phyloP scores from a whole-genome alignment of 192 early-diverging fungal genomes.

The Helicostylum pulchrum region DNA sequence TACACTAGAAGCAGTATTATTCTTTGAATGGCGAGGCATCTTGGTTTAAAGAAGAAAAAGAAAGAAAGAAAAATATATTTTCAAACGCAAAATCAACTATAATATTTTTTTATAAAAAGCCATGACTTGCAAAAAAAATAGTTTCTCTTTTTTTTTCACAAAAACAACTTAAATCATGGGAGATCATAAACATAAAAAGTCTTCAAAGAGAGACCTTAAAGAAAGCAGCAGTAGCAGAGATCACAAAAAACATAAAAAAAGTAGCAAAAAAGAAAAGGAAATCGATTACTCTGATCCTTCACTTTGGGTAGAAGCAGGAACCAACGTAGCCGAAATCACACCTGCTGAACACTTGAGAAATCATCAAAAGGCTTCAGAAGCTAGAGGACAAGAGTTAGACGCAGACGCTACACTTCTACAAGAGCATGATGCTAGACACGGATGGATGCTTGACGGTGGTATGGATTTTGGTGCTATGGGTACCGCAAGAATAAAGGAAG shows the following conservation, averaged over 20 bases:
- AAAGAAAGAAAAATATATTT: neutral
- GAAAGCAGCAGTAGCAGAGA: neutral
- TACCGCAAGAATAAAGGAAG: slow-evolving; percentile 32
- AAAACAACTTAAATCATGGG: slow-evolving; percentile 2
- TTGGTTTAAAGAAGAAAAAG: neutral
- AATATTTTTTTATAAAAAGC: too few relatives aligned
- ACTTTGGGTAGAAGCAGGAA: slow-evolving; percentile 17
- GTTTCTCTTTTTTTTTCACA: neutral
- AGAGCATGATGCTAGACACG: slow-evolving; percentile 18
- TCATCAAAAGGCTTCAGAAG: neutral
- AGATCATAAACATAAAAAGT: slow-evolving; percentile 16
- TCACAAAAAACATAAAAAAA: slow-evolving; percentile 30
- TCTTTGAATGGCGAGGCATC: slow-evolving; percentile 89
- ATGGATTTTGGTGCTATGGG: slow-evolving; percentile 45
- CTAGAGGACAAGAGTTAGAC: neutral
- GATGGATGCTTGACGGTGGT: slow-evolving; percentile 37
- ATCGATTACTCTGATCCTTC: slow-evolving; percentile 35
- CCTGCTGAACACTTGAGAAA: slow-evolving; percentile 12
- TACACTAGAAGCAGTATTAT: slow-evolving; percentile 85
- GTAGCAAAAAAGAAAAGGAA: slow-evolving; percentile 19
- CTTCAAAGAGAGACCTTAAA: slow-evolving; percentile 1
- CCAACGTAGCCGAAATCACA: neutral
- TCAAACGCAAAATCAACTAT: neutral
- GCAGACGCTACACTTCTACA: neutral
- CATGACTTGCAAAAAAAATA: too few relatives aligned